Percentiles rank a stretch among this genome's conserved stretches.
Conservation (phyloP, 1,284 basidiomycete species). For the Phenoliferia sp. region DNA sequence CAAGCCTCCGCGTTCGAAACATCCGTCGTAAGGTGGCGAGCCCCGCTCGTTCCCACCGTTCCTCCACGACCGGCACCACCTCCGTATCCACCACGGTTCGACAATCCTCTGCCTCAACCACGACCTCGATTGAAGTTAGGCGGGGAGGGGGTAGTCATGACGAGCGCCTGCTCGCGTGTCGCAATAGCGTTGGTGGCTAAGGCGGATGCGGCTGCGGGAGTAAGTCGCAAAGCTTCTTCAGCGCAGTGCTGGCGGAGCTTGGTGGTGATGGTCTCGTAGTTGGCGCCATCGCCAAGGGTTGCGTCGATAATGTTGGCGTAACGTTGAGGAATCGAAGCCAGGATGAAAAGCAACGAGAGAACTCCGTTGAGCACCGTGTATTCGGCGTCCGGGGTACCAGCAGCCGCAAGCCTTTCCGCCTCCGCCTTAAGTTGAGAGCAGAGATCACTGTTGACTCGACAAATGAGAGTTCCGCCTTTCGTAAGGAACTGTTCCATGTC, state of each 20-base stretch:
- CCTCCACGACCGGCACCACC: too few species aligned
- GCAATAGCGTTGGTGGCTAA: neutral
- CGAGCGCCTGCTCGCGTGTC: too few species aligned
- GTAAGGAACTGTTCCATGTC: neutral
- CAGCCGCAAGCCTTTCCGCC: neutral
- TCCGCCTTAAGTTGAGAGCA: neutral
- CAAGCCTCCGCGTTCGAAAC: neutral
- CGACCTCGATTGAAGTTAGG: neutral
- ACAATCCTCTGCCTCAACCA: too few species aligned
- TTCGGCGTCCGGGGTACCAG: too few species aligned
- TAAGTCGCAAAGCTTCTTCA: neutral
- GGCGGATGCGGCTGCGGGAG: too few species aligned
- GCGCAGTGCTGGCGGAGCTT: neutral
- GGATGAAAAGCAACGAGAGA: neutral
- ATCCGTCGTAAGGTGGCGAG: neutral
- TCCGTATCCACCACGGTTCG: too few species aligned
- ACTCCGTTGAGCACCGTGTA: neutral
- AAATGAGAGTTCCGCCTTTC: neutral
- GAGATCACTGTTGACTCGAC: neutral
- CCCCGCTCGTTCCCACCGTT: too few species aligned
- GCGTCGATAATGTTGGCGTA: neutral
- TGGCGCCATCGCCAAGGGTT: neutral
- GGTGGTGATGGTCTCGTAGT: neutral
- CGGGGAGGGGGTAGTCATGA: too few species aligned
- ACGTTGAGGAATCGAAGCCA: neutral